A percentile compares a stretch with the other conserved stretches of the same genome.
phyloP scores from a whole-genome alignment of 495 filamentous ascomycete genomes.

The Talaromyces nanjingensis region DNA sequence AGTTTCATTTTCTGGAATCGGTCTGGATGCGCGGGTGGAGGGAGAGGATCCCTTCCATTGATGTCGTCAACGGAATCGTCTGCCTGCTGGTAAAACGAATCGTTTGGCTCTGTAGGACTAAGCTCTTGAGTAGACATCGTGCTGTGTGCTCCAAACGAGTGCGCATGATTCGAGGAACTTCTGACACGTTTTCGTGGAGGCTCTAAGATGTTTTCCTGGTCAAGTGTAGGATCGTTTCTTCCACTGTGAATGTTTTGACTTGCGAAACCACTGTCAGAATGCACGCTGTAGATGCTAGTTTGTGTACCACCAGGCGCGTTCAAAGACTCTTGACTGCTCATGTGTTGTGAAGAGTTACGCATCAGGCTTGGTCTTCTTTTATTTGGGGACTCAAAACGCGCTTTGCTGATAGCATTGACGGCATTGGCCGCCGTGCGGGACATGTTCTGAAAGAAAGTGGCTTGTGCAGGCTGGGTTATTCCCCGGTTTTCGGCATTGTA shows the following conservation, averaged over 20 bases:
- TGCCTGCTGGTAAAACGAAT: constrained; percentile 68
- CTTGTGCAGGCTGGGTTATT: constrained; percentile 57
- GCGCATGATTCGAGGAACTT: constrained; percentile 42
- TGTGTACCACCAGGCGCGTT: constrained; percentile 50
- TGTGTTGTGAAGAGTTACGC: constrained; percentile 53
- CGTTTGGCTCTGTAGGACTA: constrained; percentile 83
- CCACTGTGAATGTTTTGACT: constrained; percentile 35
- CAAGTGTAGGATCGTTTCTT: constrained; percentile 32
- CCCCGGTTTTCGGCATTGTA: constrained; percentile 64
- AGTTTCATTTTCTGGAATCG: constrained; percentile 68
- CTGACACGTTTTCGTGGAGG: constrained; percentile 80
- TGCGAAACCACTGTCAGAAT: constrained; percentile 57
- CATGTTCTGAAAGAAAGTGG: constrained; percentile 94
- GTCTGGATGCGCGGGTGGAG: constrained; percentile 56
- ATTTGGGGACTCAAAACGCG: constrained; percentile 79
- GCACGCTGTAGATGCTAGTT: constrained; percentile 58
- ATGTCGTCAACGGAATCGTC: constrained; percentile 48
- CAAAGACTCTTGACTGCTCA: constrained; percentile 56
- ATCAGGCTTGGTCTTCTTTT: constrained; percentile 41
- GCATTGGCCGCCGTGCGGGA: constrained; percentile 87
- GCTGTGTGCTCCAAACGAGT: constrained; percentile 30
- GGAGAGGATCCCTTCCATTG: constrained; percentile 60
- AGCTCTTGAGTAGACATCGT: constrained; percentile 36
- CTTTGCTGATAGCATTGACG: constrained; percentile 91
- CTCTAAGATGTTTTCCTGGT: constrained; percentile 55